phyloP scores from a whole-genome alignment of 2,329 filamentous ascomycete genomes.

The Trichoderma polysporum region DNA sequence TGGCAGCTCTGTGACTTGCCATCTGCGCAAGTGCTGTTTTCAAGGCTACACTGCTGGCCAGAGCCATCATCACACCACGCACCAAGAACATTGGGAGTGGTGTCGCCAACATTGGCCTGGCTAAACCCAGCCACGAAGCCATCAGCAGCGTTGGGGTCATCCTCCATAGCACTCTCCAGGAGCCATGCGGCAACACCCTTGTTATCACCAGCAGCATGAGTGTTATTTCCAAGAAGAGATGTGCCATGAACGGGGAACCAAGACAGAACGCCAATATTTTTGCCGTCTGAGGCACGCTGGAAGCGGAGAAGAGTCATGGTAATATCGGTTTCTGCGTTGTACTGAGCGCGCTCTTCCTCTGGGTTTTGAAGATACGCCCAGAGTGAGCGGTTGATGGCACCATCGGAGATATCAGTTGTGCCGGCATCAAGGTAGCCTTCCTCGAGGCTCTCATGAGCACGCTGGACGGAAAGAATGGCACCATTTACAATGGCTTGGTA shows the following conservation, averaged over 20 bases:
- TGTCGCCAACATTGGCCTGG: slow-evolving; percentile 88
- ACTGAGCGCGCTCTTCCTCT: slow-evolving; percentile 67
- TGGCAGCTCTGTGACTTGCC: slow-evolving; percentile 71
- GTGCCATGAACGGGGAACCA: slow-evolving; percentile 95
- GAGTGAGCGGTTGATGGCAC: slow-evolving; percentile 85
- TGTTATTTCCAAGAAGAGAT: slow-evolving; percentile 88
- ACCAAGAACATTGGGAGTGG: slow-evolving; percentile 81
- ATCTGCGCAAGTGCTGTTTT: slow-evolving; percentile 79
- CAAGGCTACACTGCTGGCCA: slow-evolving; percentile 66
- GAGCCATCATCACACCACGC: slow-evolving; percentile 88
- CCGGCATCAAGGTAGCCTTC: slow-evolving; percentile 71
- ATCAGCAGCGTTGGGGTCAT: slow-evolving; percentile 55
- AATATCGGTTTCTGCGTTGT: slow-evolving; percentile 55
- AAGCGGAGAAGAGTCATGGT: slow-evolving; percentile 77
- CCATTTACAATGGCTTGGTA: slow-evolving; percentile 89
- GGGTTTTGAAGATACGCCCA: slow-evolving; percentile 89
- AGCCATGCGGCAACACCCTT: slow-evolving; percentile 89
- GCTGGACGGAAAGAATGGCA: slow-evolving; percentile 74
- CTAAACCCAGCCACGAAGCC: slow-evolving; percentile 89
- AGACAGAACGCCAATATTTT: slow-evolving; percentile 77
- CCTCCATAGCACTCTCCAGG: slow-evolving; percentile 68
- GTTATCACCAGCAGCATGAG: slow-evolving; percentile 88
- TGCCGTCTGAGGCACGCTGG: slow-evolving; percentile 68
- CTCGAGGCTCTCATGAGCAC: slow-evolving; percentile 62
- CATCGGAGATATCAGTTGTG: slow-evolving; percentile 66